A percentile compares a stretch with the other conserved stretches of the same genome.
phyloP scores from a whole-genome alignment of 2,329 filamentous ascomycete species.

The Talaromyces albobiverticillius region DNA sequence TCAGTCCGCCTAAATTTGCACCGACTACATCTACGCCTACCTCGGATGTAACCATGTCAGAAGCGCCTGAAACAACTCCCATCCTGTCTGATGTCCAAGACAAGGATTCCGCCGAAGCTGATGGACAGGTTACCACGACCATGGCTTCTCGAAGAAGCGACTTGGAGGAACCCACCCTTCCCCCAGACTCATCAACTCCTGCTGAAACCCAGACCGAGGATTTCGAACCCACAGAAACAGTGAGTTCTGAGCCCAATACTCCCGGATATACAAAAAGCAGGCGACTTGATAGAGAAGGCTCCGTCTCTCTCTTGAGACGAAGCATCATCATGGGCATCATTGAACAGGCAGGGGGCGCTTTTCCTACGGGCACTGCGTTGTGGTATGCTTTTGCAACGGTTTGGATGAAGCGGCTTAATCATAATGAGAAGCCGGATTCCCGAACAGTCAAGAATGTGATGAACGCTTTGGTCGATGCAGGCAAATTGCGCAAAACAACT shows the following conservation, averaged over 20 bases:
- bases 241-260: background rate
- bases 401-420: constrained; percentile 47
- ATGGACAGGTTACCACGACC: background rate
- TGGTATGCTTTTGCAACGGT: constrained; percentile 52
- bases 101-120: background rate
- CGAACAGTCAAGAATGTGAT: constrained; percentile 52
- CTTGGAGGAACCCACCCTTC: background rate
- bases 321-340: constrained; percentile 56
- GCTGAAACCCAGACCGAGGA: background rate
- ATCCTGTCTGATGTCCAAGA: background rate
- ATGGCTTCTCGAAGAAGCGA: background rate
- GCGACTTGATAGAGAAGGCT: constrained; percentile 37
- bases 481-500: constrained; percentile 51
- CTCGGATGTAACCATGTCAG: background rate
- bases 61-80: background rate
- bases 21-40: background rate
- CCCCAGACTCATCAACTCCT: background rate
- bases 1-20: background rate
- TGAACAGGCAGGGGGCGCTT: constrained; percentile 53
- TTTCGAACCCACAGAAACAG: background rate
- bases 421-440: constrained; percentile 48
- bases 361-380: constrained; percentile 55
- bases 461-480: constrained; percentile 48
- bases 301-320: constrained; percentile 43
- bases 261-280: constrained; percentile 12